A percentile compares a stretch with the other conserved stretches of the same genome.
Evolutionary conservation across 768 basidiomycete genomes (phyloP).

Genomic region (Tulasnella sp.): DNA sequence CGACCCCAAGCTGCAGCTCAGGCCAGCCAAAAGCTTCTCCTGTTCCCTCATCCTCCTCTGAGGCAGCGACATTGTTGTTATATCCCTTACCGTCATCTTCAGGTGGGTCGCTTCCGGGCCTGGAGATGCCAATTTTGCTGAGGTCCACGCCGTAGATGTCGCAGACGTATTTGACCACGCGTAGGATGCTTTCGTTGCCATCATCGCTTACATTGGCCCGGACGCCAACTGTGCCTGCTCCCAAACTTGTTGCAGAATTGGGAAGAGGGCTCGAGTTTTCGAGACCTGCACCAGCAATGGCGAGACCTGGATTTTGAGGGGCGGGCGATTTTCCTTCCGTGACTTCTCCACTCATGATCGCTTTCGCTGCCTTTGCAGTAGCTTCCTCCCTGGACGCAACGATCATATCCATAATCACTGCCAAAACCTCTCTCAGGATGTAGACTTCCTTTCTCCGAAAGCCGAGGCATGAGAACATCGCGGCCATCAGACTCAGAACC

Average conservation of each 20-base stretch:
- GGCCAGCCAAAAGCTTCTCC: conserved; percentile 79
- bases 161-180: conserved; percentile 69
- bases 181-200: conserved; percentile 80
- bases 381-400: conserved; percentile 79
- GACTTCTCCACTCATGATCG: conserved; percentile 26
- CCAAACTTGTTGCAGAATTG: neutral
- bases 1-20: conserved; percentile 87
- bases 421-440: conserved; percentile 78
- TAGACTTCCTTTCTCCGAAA: conserved; percentile 86
- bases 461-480: conserved; percentile 74
- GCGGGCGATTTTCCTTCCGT: conserved; percentile 7
- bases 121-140: conserved; percentile 58
- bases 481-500: conserved; percentile 65
- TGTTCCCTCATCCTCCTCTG: conserved; percentile 42
- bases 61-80: conserved; percentile 22
- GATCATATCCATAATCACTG: conserved; percentile 76
- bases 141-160: conserved; percentile 78
- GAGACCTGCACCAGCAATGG: conserved; percentile 48
- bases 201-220: conserved; percentile 68
- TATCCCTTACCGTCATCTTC: conserved; percentile 35
- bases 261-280: conserved; percentile 33
- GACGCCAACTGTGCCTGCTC: conserved; percentile 57
- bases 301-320: conserved; percentile 42
- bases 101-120: conserved; percentile 22
- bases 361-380: conserved; percentile 43